Base-by-base conservation (phyloP, 345 rosid species). In the Murraya paniculata region DNA sequence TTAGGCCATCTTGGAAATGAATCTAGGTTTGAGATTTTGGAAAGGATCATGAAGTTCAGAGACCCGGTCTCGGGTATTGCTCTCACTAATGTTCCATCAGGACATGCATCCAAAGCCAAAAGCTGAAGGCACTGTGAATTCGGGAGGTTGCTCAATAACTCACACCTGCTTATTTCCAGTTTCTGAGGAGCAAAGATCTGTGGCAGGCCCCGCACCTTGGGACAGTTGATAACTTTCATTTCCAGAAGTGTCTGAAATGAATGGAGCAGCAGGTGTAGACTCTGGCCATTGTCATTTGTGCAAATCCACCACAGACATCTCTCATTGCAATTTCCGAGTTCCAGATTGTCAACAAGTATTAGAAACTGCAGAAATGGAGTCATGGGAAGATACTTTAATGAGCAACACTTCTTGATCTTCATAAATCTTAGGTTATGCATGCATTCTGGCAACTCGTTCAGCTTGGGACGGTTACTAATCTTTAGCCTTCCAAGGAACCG, bases 1-100 rank as follows among this genome's bases (percentile, higher is more conserved):
- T 68, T 60, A 7, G 80, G 82, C 86, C 75, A 61, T 18, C 30
- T 68, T 30, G 84, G 80, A 38, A 84, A 64, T 9, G 71, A 67
- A 30, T 27, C 38, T 24, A 75, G 9, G 50, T 68, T 76, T 55
- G 82, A 38, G 66, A 81, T 45, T 68, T 61, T 81, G 24, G 81
- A 81, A 39, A 81, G 71, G 33, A 74, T 75, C 5, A 61, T 9
- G 38, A 48, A 74, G 57, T 59, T 39, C 0, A 74, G 39, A 2
- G 77, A 74, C 6, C 58, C 41, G 13, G 68, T 61, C 9, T 27
- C 18, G 0, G 77, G 77, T 74, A 74, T 61, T 5, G 77, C 68
- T 38, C 35, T 74, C 19, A 74, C 57, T 61, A 74, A 27, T 24
- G 77, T 59, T 39, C 57, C 57, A 57, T 72, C 50, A 0, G 39